phyloP scores from a whole-genome alignment of 2,329 filamentous ascomycete genomes.

The Raffaelea albimanens region DNA sequence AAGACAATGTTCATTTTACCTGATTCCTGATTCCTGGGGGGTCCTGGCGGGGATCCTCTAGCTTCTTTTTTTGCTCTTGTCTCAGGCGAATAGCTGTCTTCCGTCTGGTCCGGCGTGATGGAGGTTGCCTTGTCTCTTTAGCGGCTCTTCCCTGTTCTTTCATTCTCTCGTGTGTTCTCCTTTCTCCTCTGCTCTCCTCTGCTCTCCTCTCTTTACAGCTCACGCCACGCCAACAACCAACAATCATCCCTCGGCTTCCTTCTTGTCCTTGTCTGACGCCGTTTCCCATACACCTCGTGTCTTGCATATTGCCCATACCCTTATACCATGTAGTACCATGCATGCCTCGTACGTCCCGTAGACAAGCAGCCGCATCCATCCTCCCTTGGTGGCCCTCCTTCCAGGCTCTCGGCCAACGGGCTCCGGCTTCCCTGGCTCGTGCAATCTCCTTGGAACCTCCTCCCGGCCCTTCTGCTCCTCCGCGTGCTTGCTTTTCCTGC shows the following conservation, averaged over 20 bases:
- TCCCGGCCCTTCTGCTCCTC: too few relatives aligned
- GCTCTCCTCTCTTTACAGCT: neutral
- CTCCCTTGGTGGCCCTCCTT: too few relatives aligned
- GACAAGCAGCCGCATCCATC: too few relatives aligned
- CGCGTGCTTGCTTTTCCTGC: too few relatives aligned
- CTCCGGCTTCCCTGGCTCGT: too few relatives aligned
- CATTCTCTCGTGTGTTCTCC: neutral
- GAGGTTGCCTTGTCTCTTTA: too few relatives aligned
- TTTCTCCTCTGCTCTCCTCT: neutral
- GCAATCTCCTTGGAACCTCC: too few relatives aligned
- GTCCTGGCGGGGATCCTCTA: neutral
- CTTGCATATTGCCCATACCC: too few relatives aligned
- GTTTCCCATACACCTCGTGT: neutral
- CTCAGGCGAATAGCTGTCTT: neutral
- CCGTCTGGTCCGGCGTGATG: too few relatives aligned
- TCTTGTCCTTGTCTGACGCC: neutral
- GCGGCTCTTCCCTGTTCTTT: neutral
- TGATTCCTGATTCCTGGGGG: conserved; percentile 1
- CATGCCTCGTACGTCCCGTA: too few relatives aligned
- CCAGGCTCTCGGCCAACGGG: too few relatives aligned
- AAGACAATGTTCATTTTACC: neutral
- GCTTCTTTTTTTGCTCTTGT: neutral
- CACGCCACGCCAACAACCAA: neutral
- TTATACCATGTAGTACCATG: too few relatives aligned
- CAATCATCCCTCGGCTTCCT: neutral